Conservation (phyloP, 2,329 filamentous ascomycete genomes). For the Colletotrichum chrysophilum region DNA sequence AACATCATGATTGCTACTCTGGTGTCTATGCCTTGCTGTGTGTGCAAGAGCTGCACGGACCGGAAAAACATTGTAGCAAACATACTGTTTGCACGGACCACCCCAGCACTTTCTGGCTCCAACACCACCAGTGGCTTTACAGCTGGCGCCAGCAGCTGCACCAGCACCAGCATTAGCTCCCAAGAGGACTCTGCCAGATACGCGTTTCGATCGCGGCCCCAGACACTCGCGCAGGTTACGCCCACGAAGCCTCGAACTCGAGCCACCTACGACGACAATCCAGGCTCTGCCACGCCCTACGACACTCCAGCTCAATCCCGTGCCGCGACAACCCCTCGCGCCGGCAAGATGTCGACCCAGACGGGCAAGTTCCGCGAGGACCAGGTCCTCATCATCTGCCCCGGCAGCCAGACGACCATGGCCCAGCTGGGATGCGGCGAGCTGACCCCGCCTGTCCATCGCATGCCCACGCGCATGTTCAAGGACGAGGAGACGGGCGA, state of each 20-base stretch:
- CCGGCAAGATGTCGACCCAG: slow-evolving; percentile 55
- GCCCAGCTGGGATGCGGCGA: slow-evolving; percentile 90
- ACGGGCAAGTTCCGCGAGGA: slow-evolving; percentile 68
- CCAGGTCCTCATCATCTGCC: slow-evolving; percentile 74
- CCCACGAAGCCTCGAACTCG: background rate
- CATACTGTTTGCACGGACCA: background rate
- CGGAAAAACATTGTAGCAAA: slow-evolving; percentile 13
- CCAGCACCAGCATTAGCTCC: slow-evolving; percentile 2
- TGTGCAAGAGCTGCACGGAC: background rate
- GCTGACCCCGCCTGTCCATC: slow-evolving; percentile 86
- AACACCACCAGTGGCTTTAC: background rate
- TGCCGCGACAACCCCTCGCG: background rate
- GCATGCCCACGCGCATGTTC: slow-evolving; percentile 95
- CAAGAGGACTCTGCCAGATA: background rate
- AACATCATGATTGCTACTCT: background rate
- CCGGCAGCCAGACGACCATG: slow-evolving; percentile 87
- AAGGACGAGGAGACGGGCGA: slow-evolving; percentile 81
- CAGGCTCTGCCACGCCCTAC: background rate
- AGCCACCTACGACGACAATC: background rate
- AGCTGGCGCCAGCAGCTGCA: slow-evolving; percentile 1
- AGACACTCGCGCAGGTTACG: background rate
- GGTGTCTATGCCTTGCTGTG: background rate
- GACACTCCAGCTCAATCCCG: background rate
- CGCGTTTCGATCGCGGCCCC: slow-evolving; percentile 14
- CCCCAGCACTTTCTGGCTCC: background rate